phyloP scores from a whole-genome alignment of 1,139 yeast genomes.

The Neolecta irregularis region DNA sequence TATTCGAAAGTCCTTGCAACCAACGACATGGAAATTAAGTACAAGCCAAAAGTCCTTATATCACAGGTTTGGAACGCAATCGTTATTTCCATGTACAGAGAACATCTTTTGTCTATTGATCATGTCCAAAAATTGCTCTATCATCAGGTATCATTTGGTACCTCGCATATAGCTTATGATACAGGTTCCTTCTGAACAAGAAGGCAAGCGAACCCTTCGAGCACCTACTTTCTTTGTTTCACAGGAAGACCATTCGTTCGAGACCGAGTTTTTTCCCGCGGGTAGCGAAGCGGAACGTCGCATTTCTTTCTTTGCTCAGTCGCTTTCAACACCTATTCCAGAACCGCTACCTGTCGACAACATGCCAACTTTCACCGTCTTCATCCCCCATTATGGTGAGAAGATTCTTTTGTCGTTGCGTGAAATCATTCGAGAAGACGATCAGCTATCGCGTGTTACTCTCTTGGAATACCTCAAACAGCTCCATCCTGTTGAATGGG shows the following conservation, averaged over 20 bases:
- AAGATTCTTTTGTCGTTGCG: conserved; percentile 86
- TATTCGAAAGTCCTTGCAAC: conserved; percentile 95
- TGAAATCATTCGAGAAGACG: conserved; percentile 97
- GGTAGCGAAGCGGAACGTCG: conserved; percentile 98
- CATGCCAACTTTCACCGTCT: conserved; percentile 96
- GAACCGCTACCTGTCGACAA: conserved; percentile 97
- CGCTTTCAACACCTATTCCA: conserved; percentile 93
- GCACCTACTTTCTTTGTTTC: conserved; percentile 98
- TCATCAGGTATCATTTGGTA: conserved; percentile 36
- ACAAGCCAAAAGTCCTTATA: conserved; percentile 93
- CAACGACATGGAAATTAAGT: conserved; percentile 96
- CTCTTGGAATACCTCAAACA: conserved; percentile 91
- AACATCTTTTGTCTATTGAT: conserved; percentile 89
- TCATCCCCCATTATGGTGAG: conserved; percentile 96
- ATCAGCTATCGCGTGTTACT: conserved; percentile 94
- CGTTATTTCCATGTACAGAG: conserved; percentile 96
- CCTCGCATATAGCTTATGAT: conserved; percentile 20
- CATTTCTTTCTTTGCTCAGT: conserved; percentile 96
- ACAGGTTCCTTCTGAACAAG: conserved; percentile 92
- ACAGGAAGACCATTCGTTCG: conserved; percentile 90
- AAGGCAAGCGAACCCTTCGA: conserved; percentile 94
- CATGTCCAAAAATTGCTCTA: conserved; percentile 93
- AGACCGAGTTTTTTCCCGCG: conserved; percentile 89
- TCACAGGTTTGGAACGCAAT: conserved; percentile 99
- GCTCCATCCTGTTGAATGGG: conserved; percentile 98